phyloP scores from a whole-genome alignment of 78 protist species.

The Guillardia theta region DNA sequence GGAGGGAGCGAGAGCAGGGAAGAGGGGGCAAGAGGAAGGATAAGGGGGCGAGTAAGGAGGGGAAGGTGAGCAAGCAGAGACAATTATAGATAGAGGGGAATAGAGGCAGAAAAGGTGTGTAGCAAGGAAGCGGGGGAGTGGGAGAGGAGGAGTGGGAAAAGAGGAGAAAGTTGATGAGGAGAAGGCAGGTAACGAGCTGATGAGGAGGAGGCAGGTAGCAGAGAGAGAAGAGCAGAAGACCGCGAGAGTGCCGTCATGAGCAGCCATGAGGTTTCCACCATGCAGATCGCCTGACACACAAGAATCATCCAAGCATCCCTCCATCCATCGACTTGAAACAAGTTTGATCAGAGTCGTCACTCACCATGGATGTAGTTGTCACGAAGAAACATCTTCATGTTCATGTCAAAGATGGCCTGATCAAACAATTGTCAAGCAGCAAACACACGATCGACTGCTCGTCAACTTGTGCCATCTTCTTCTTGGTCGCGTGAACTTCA shows the following conservation, averaged over 20 bases:
- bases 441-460: too few species aligned
- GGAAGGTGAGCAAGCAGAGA: background rate
- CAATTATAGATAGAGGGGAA: background rate
- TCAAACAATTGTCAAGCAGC: too few species aligned
- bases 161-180: background rate
- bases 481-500: too few species aligned
- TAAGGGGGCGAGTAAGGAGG: background rate
- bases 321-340: too few species aligned
- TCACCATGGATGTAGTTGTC: conserved; percentile 33
- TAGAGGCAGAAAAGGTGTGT: background rate
- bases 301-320: too few species aligned
- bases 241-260: conserved; percentile 6
- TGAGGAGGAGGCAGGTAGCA: background rate
- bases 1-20: background rate
- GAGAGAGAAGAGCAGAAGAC: background rate
- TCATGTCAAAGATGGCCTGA: background rate
- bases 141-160: background rate
- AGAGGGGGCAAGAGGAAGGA: background rate
- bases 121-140: background rate
- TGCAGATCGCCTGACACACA: too few species aligned
- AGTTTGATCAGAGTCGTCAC: too few species aligned
- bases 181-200: background rate
- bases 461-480: too few species aligned
- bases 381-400: conserved; percentile 27
- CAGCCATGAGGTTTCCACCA: conserved; percentile 34